phyloP scores from a whole-genome alignment of 805 yeast species.

The Starmerella davenportii region DNA sequence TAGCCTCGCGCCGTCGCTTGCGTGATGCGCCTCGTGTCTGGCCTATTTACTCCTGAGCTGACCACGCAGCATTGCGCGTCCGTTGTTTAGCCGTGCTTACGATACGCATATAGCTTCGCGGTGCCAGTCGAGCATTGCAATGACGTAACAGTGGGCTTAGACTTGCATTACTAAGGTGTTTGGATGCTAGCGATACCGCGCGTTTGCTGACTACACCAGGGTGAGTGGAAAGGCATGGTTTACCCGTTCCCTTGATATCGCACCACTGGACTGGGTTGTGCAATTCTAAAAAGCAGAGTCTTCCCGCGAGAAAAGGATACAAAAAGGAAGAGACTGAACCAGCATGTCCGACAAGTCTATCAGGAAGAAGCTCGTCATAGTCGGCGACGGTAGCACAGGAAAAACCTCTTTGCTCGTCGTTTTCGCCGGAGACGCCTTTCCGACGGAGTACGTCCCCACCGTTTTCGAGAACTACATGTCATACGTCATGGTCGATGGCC shows the following conservation, averaged over 20 bases:
- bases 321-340: background rate
- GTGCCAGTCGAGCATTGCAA: too few relatives aligned
- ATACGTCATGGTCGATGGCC: conserved; percentile 81
- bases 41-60: too few relatives aligned
- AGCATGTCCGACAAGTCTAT: conserved; percentile 16
- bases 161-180: background rate
- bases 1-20: too few relatives aligned
- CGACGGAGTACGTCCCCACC: conserved; percentile 87
- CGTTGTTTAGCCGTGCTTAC: too few relatives aligned
- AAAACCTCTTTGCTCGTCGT: conserved; percentile 75
- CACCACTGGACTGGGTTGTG: conserved; percentile 1
- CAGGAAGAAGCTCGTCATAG: conserved; percentile 58
- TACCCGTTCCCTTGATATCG: conserved; percentile 1
- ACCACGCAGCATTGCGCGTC: too few relatives aligned
- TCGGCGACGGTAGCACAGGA: conserved; percentile 97
- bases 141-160: conserved; percentile 1
- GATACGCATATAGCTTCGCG: too few relatives aligned
- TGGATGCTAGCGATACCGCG: background rate
- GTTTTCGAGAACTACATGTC: conserved; percentile 97
- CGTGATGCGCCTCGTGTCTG: too few relatives aligned
- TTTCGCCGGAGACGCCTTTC: conserved; percentile 79
- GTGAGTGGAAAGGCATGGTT: background rate
- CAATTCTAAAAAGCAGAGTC: background rate
- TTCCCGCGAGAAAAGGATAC: background rate
- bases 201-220: background rate